Base-by-base conservation (phyloP, 305 asterid genomes). In the Petunia hybrid region DNA sequence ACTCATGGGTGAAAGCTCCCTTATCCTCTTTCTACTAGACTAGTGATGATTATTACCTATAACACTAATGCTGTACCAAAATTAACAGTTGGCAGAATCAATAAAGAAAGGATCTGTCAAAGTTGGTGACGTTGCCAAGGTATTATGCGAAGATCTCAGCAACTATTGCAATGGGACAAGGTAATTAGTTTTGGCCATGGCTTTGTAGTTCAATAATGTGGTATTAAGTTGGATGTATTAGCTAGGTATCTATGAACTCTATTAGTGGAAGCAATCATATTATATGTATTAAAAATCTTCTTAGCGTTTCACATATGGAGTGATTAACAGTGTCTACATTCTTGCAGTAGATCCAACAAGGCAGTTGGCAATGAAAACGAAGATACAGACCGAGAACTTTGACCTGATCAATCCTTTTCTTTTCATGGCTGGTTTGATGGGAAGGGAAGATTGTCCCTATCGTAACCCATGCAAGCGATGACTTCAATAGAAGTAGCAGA, bases 101-200 rank as follows among this genome's bases (percentile, higher is more conserved):
- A 94, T 96, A 85, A 96, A 91, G 89, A 90, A 93, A 64, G 98
- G 97, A 51, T 89, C 91, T 6, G 86, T 92, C 53, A 82, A 87
- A 74, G 90, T 84, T 57, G 99, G 98, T 83, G 91, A 89, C 78
- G 97, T 94, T 5, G 87, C 94, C 90, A 90, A 89, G 84, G 94
- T 94, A 73, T 86, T 96, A 31, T 96, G 99, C 86, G 89, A 89
- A 79, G 94, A 96, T 85, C 87, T 95, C 10, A 88, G 97, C 80
- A 89, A 82, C 83, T 88, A 91, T 79, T 93, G 98, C 73, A 82
- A 82, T n/a, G 81, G 82, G 74, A 83, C 89, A 59, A 93, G 97
- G 98, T 91, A 88, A 77, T 61, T 80, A 48, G 14, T 53, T 74
- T 74, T n/a, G 51, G 75, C 55, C 7, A n/a, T 67, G 42, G 38